Conservation (phyloP, 768 basidiomycete genomes). For the Epithele typhae region DNA sequence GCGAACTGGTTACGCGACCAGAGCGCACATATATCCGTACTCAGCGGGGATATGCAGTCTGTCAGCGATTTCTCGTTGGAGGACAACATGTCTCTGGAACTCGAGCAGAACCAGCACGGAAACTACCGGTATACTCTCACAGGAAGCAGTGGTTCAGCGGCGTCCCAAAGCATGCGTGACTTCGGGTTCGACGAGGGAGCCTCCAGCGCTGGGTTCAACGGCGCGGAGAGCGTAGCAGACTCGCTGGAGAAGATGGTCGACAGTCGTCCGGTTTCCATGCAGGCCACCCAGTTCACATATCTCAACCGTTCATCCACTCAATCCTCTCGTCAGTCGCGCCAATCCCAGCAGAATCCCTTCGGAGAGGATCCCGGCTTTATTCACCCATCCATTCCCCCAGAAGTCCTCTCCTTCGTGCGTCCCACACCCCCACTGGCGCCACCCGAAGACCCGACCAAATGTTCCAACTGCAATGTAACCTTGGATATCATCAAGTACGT, state of each 20-base stretch:
- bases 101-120: constrained; percentile 64
- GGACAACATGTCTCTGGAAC: constrained; percentile 43
- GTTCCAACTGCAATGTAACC: constrained; percentile 73
- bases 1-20: constrained; percentile 84
- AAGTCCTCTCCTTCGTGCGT: constrained; percentile 42
- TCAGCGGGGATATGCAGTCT: constrained; percentile 53
- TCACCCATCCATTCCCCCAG: constrained; percentile 39
- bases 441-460: constrained; percentile 65
- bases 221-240: constrained; percentile 9
- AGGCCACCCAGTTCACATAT: constrained; percentile 27
- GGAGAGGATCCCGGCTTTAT: constrained; percentile 23
- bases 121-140: constrained; percentile 77
- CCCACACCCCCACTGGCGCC: constrained; percentile 56
- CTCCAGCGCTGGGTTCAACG: constrained; percentile 26
- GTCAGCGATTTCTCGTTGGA: constrained; percentile 52
- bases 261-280: constrained; percentile 61
- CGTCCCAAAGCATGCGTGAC: constrained; percentile 45
- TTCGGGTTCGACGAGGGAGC: constrained; percentile 50
- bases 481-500: constrained; percentile 87
- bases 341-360: too few relatives aligned
- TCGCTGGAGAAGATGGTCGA: constrained; percentile 25
- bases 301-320: constrained; percentile 11
- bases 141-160: constrained; percentile 41
- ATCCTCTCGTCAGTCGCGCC: constrained; percentile 10
- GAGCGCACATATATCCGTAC: constrained; percentile 60